phyloP scores from a whole-genome alignment of 129 eudicot species.

The Flaveria brownii region DNA sequence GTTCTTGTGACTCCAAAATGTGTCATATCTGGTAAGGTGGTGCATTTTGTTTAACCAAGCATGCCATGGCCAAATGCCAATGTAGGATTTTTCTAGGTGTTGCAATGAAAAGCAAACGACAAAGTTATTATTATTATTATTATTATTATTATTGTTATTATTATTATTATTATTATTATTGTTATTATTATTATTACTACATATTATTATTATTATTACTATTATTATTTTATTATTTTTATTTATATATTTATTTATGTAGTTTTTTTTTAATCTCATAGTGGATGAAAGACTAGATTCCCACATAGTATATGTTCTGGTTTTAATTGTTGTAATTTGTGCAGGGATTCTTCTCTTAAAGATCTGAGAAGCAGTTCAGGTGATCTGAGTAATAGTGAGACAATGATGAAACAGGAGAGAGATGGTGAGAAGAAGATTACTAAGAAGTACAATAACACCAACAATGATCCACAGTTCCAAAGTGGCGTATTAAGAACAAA shows the following conservation, averaged over 20 bases:
- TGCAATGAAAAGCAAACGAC: constrained; percentile 1
- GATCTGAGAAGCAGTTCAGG: constrained; percentile 75
- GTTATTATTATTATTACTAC: too few relatives aligned
- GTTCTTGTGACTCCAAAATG: not conserved
- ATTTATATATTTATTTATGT: too few relatives aligned
- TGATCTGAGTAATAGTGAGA: constrained; percentile 58
- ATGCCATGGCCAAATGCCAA: not conserved
- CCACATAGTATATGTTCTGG: not conserved
- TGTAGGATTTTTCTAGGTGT: not conserved
- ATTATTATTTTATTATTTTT: too few relatives aligned
- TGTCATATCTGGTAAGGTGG: not conserved
- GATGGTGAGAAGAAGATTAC: constrained; percentile 39
- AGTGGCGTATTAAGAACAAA: constrained; percentile 93
- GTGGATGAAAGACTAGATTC: not conserved
- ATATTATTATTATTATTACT: too few relatives aligned
- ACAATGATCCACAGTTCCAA: constrained; percentile 65
- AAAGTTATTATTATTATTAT: too few relatives aligned
- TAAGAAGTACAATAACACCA: constrained; percentile 39
- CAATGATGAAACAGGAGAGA: constrained; percentile 44
- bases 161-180: too few relatives aligned
- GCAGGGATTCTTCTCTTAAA: constrained; percentile 77
- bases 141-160: too few relatives aligned
- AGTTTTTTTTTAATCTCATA: not conserved
- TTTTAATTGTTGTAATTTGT: constrained; percentile 19
- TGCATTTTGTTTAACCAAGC: not conserved